phyloP scores from a whole-genome alignment of 805 yeast species.

The Candida ipomoeae region DNA sequence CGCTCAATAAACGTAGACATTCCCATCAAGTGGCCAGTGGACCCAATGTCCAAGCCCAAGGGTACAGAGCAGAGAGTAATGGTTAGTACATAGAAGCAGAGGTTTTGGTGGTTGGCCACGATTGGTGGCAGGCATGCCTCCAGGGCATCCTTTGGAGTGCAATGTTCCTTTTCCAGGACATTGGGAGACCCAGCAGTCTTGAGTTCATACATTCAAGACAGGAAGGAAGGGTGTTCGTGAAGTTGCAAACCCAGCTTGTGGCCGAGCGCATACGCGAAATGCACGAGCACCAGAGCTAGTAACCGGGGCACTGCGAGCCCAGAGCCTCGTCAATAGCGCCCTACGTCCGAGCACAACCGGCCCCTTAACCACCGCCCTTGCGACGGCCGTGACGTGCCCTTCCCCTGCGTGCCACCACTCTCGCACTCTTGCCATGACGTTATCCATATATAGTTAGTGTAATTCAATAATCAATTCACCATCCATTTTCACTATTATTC shows the following conservation, averaged over 20 bases:
- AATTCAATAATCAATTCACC: too few species aligned
- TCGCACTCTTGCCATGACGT: too few species aligned
- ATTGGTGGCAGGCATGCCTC: background rate
- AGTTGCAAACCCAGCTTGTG: conserved; percentile 2
- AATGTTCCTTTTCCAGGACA: background rate
- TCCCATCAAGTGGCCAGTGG: conserved; percentile 11
- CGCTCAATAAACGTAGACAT: conserved; percentile 9
- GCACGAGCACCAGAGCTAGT: background rate
- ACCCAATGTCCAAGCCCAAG: conserved; percentile 14
- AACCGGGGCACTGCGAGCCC: background rate
- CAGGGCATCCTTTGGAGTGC: too few species aligned
- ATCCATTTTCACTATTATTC: too few species aligned
- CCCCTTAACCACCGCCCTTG: too few species aligned
- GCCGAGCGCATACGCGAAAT: conserved; percentile 1
- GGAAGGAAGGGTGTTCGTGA: background rate
- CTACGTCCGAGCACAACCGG: too few species aligned
- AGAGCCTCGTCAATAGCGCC: background rate
- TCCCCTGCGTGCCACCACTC: too few species aligned
- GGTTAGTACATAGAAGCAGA: conserved; percentile 3
- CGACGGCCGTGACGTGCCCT: too few species aligned
- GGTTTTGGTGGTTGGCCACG: background rate
- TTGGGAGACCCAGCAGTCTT: background rate
- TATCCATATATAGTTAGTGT: too few species aligned
- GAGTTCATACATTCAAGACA: background rate
- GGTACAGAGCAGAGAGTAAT: conserved; percentile 10